Conservation (phyloP, 106 monocot species). For the Narthecium ossifragum region DNA sequence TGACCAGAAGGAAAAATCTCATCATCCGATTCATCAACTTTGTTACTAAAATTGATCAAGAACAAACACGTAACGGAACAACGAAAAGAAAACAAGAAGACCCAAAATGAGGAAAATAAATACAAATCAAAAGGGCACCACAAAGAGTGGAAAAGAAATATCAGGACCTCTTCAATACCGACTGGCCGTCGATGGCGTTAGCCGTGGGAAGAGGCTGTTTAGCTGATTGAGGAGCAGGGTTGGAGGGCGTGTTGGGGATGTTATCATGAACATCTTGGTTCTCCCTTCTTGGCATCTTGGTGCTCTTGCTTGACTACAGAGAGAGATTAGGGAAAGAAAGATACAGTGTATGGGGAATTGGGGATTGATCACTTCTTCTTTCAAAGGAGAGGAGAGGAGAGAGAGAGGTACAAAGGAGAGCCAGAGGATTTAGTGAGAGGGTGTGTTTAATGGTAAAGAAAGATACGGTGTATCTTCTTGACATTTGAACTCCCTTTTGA, state of each 20-base stretch:
- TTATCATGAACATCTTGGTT: slow-evolving; percentile 39
- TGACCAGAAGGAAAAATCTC: too few species aligned
- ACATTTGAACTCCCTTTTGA: slow-evolving; percentile 1
- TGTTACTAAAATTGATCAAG: too few species aligned
- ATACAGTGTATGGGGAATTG: too few species aligned
- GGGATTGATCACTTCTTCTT: too few species aligned
- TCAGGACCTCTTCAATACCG: slow-evolving; percentile 73
- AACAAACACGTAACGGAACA: neutral
- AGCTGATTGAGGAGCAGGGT: slow-evolving; percentile 14
- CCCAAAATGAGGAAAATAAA: neutral
- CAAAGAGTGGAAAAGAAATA: too few species aligned
- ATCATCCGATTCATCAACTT: too few species aligned
- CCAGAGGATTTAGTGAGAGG: neutral
- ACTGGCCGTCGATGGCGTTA: slow-evolving; percentile 49
- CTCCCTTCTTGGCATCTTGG: slow-evolving; percentile 18
- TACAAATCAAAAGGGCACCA: neutral
- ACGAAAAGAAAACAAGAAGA: neutral
- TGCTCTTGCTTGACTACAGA: too few species aligned
- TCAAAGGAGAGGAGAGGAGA: too few species aligned
- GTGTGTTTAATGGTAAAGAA: too few species aligned
- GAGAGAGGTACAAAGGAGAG: neutral
- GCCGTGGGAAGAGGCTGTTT: slow-evolving; percentile 49
- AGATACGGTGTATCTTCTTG: neutral
- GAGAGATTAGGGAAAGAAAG: too few species aligned
- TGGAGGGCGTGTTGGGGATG: slow-evolving; percentile 23